Percentiles rank a stretch among this genome's conserved stretches.
phyloP scores from a whole-genome alignment of 202 grass and related monocot genomes.

The Schoenoplectus triqueter region DNA sequence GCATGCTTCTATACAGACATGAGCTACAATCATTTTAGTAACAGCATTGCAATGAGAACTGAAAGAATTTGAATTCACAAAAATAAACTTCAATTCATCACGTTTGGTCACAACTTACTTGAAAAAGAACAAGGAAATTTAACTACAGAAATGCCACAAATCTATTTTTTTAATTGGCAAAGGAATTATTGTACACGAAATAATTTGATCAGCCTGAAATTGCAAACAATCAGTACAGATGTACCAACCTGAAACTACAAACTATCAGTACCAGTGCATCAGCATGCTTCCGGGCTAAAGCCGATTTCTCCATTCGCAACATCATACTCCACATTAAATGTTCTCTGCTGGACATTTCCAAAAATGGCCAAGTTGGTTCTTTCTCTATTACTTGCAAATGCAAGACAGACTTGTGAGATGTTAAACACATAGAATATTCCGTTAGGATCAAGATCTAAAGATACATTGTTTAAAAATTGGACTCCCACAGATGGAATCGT shows the following conservation, averaged over 20 bases:
- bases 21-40: too few species aligned
- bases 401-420: slow-evolving; percentile 54
- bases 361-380: slow-evolving; percentile 50
- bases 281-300: slow-evolving; percentile 53
- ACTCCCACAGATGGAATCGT: slow-evolving; percentile 65
- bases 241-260: too few species aligned
- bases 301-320: slow-evolving; percentile 27
- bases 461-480: slow-evolving; percentile 43
- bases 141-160: background rate
- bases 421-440: slow-evolving; percentile 53
- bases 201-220: background rate
- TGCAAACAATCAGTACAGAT: background rate
- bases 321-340: slow-evolving; percentile 65
- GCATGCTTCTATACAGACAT: too few species aligned
- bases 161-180: background rate
- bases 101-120: background rate
- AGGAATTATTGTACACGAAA: background rate
- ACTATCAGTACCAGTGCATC: slow-evolving; percentile 24
- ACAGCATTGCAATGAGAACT: too few species aligned
- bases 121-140: background rate
- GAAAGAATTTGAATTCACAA: background rate
- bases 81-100: background rate
- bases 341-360: slow-evolving; percentile 63
- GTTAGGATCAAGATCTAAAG: slow-evolving; percentile 41
- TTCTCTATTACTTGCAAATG: slow-evolving; percentile 54